Evolutionary conservation across 2,329 filamentous ascomycete species (phyloP).

Genomic region (Colletotrichum salicis): DNA sequence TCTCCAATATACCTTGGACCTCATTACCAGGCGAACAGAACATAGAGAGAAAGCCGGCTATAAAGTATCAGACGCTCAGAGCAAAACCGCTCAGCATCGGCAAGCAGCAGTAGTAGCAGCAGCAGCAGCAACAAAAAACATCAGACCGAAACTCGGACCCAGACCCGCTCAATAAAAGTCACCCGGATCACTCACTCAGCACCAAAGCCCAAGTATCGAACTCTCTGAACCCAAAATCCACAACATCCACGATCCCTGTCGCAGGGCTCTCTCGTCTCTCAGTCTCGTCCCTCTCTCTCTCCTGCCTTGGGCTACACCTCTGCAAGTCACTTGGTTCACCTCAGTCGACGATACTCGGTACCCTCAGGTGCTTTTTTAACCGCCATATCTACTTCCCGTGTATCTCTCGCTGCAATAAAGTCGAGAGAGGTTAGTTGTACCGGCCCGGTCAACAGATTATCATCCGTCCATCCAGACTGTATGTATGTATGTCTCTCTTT

Average conservation of each 20-base stretch:
- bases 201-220: slow-evolving; percentile 3
- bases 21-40: neutral
- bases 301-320: neutral
- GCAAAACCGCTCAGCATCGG: slow-evolving; percentile 5
- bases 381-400: neutral
- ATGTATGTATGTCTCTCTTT: neutral
- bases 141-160: slow-evolving; percentile 6
- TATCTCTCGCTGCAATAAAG: neutral
- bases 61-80: neutral
- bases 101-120: neutral
- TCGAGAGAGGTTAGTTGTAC: neutral
- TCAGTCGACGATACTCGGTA: neutral
- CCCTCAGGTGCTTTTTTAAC: neutral
- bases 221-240: slow-evolving; percentile 14
- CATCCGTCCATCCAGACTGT: neutral
- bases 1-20: neutral
- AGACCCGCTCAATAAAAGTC: slow-evolving; percentile 7
- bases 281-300: neutral
- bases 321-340: neutral
- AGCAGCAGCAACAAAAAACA: neutral
- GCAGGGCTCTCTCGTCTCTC: neutral
- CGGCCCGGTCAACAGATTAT: neutral
- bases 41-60: neutral
- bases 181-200: slow-evolving; percentile 6
- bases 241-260: slow-evolving; percentile 25